phyloP scores from a whole-genome alignment of 2,329 filamentous ascomycete genomes.

The Verticillium zaregamsianum region DNA sequence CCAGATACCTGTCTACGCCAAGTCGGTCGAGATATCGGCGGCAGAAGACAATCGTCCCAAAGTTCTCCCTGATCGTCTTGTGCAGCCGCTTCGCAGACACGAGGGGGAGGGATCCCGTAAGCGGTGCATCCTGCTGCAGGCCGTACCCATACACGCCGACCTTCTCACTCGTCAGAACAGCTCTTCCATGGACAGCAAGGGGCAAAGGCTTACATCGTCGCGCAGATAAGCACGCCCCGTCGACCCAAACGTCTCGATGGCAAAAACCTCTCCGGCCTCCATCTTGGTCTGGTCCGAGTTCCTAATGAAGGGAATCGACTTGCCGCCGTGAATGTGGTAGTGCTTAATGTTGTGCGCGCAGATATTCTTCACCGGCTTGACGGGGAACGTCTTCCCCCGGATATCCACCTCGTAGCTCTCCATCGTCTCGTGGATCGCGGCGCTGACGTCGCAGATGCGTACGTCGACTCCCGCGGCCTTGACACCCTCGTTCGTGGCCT shows the following conservation, averaged over 20 bases:
- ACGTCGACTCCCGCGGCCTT: conserved; percentile 76
- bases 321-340: conserved; percentile 87
- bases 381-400: conserved; percentile 69
- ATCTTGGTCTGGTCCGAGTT: conserved; percentile 86
- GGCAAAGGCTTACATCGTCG: conserved; percentile 62
- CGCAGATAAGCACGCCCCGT: conserved; percentile 85
- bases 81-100: conserved; percentile 52
- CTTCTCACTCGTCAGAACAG: conserved; percentile 18
- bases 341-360: conserved; percentile 87
- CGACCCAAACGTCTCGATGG: conserved; percentile 93
- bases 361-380: conserved; percentile 83
- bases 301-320: conserved; percentile 93
- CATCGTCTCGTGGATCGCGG: conserved; percentile 84
- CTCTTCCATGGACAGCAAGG: background rate
- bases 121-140: conserved; percentile 30
- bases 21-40: conserved; percentile 60
- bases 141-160: conserved; percentile 50
- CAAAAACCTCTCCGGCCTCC: conserved; percentile 95
- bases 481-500: conserved; percentile 60
- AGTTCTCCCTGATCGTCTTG: conserved; percentile 57
- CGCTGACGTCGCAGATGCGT: conserved; percentile 48
- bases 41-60: conserved; percentile 58
- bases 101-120: conserved; percentile 32
- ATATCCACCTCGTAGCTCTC: conserved; percentile 89
- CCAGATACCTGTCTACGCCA: conserved; percentile 54